Evolutionary conservation across 495 filamentous ascomycete species (phyloP).

Genomic region (Aspergillus incahuasiensis): DNA sequence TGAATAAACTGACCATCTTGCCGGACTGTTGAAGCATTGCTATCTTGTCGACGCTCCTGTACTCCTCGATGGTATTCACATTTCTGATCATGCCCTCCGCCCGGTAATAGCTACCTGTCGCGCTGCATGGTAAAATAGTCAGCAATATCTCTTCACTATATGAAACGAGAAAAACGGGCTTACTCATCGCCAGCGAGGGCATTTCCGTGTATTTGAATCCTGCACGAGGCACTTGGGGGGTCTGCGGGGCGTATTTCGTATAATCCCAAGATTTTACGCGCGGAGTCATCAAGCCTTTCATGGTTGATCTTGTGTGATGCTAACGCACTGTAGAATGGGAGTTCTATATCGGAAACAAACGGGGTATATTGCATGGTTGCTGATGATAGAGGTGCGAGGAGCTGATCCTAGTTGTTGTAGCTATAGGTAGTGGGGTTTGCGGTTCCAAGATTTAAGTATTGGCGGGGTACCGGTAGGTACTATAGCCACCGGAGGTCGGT

Average conservation of each 20-base stretch:
- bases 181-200: conserved; percentile 80
- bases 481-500: too few species aligned
- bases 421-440: conserved; percentile 1
- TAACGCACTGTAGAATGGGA: conserved; percentile 88
- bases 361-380: conserved; percentile 61
- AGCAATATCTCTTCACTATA: not conserved
- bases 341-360: conserved; percentile 89
- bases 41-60: conserved; percentile 67
- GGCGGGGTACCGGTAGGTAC: not conserved
- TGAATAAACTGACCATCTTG: conserved; percentile 55
- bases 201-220: conserved; percentile 83
- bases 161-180: conserved; percentile 24
- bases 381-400: not conserved
- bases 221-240: conserved; percentile 64
- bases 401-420: not conserved
- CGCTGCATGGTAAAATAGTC: conserved; percentile 43
- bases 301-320: conserved; percentile 90
- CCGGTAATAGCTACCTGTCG: conserved; percentile 65
- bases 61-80: conserved; percentile 93
- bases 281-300: conserved; percentile 92
- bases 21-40: conserved; percentile 69
- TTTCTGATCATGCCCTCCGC: conserved; percentile 95
- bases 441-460: not conserved
- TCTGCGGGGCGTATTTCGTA: conserved; percentile 76
- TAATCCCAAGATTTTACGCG: conserved; percentile 77